Base-by-base conservation (phyloP, 1,284 basidiomycete genomes). In the Bondarzewia mesenterica region DNA sequence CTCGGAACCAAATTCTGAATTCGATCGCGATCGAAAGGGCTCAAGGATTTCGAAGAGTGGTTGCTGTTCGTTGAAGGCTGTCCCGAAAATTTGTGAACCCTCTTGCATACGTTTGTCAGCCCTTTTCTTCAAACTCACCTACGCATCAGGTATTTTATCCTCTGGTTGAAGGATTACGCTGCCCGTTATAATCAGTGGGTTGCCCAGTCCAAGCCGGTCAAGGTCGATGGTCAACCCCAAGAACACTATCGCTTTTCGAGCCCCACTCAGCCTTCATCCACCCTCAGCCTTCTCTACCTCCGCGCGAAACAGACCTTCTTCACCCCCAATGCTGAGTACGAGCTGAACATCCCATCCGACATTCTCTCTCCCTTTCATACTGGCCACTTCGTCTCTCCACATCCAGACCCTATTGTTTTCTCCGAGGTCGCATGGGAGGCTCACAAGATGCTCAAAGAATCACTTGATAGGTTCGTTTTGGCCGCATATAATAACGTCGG, bases 11-110 rank as follows among this genome's bases (percentile, higher is more conserved):
- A 20, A n/a, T n/a, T n/a, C n/a, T n/a, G n/a, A n/a, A n/a, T n/a
- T n/a, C 12, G 38, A 40, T 12, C 23, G 36, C 18, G 7, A 22
- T 12, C 7, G 29, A 26, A 44, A 75, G 76, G 80, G 35, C 70
- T 88, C 55, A 88, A 88, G 62, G 85, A 88, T 62, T 79, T 88
- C 50, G 85, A 88, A 66, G 85, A 89, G 63, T 88, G 85, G 75
- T 66, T 89, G 42, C 68, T 88, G 29, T 86, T 83, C 62, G 82
- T 85, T 44, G 85, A 88, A 57, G 72, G 73, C 46, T 72, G 70
- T 42, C 76, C 80, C 22, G 83, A 87, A 60, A 86, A 85, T 57
- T 71, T 89, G 79, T 80, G 52, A 62, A 74, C 66, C 27, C 38
- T 42, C 37, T 35, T 40, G 46, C 16, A 27, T 27, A 23, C 43